A percentile compares a stretch with the other conserved stretches of the same genome.
Conservation (phyloP, 108 stramenopile species). For the Seminavis robusta region DNA sequence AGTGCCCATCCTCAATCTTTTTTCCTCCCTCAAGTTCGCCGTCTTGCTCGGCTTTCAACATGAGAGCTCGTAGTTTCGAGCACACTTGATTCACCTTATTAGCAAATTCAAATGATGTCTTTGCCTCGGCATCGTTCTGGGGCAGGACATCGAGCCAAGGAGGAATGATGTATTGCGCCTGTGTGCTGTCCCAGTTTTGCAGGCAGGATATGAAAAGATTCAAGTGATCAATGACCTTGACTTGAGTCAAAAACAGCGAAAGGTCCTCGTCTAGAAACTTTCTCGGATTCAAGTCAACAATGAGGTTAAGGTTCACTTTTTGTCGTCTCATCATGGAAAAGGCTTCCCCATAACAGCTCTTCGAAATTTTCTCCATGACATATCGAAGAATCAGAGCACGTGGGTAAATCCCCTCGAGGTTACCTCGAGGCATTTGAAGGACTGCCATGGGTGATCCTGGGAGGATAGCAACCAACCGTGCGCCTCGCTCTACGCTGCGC, state of each 20-base stretch:
- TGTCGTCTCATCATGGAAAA: slow-evolving; percentile 80
- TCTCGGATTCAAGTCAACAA: slow-evolving; percentile 68
- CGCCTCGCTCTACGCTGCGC: slow-evolving; percentile 75
- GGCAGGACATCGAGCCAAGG: slow-evolving; percentile 36
- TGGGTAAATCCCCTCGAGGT: slow-evolving; percentile 79
- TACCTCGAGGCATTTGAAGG: slow-evolving; percentile 84
- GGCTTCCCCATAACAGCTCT: slow-evolving; percentile 48
- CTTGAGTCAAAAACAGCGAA: slow-evolving; percentile 45
- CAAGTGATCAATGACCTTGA: slow-evolving; percentile 67
- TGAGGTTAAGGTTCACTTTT: slow-evolving; percentile 81
- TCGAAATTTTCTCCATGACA: slow-evolving; percentile 54
- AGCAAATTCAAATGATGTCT: slow-evolving; percentile 40
- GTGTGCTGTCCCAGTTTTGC: slow-evolving; percentile 63
- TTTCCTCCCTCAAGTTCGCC: slow-evolving; percentile 33
- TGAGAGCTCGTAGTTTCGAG: slow-evolving; percentile 49
- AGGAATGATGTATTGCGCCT: slow-evolving; percentile 70
- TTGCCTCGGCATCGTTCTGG: slow-evolving; percentile 1
- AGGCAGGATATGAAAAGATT: slow-evolving; percentile 83
- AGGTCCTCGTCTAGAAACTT: slow-evolving; percentile 63
- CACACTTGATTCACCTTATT: slow-evolving; percentile 82
- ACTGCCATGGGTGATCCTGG: slow-evolving; percentile 60
- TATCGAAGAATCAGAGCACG: slow-evolving; percentile 74
- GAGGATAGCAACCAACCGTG: slow-evolving; percentile 66
- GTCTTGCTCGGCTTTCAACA: slow-evolving; percentile 51
- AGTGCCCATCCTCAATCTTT: slow-evolving; percentile 48